Evolutionary conservation across 306 rosid species (phyloP).

Genomic region (Casuarina glauca): DNA sequence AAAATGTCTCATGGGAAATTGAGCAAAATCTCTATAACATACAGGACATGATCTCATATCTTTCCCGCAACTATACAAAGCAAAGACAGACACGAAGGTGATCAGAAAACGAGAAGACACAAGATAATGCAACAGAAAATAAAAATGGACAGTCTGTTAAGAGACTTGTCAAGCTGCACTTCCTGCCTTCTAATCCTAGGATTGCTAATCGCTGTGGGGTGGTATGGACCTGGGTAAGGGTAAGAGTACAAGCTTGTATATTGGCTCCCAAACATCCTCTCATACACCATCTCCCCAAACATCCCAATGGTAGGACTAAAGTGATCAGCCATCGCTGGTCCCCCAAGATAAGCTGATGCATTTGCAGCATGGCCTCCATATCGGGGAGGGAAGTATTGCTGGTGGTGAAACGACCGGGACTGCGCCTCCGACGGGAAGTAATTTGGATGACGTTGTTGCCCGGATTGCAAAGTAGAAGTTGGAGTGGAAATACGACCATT

Average conservation of each 20-base stretch:
- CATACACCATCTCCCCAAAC: slow-evolving; percentile 74
- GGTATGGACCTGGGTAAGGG: slow-evolving; percentile 37
- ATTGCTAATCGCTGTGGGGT: slow-evolving; percentile 37
- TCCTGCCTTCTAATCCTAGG: slow-evolving; percentile 89
- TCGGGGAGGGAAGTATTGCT: slow-evolving; percentile 50
- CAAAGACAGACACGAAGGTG: slow-evolving; percentile 9
- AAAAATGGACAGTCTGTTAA: slow-evolving; percentile 69
- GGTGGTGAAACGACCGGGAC: slow-evolving; percentile 46
- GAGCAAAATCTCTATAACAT: slow-evolving; percentile 28
- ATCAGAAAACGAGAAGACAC: slow-evolving; percentile 86
- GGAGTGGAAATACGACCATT: slow-evolving; percentile 37
- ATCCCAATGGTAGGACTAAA: slow-evolving; percentile 65
- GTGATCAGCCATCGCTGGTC: slow-evolving; percentile 49
- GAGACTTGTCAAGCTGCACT: slow-evolving; percentile 72
- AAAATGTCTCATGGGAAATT: not conserved
- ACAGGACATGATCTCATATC: slow-evolving; percentile 18
- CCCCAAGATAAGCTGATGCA: slow-evolving; percentile 54
- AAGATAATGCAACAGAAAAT: slow-evolving; percentile 69
- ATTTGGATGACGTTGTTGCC: slow-evolving; percentile 47
- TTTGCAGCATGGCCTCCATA: slow-evolving; percentile 48
- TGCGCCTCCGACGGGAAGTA: slow-evolving; percentile 42
- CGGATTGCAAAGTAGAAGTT: slow-evolving; percentile 32
- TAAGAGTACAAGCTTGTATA: slow-evolving; percentile 47
- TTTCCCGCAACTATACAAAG: slow-evolving; percentile 34
- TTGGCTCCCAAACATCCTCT: slow-evolving; percentile 66